Percentiles rank a stretch among this genome's conserved stretches.
phyloP scores from a whole-genome alignment of 805 yeast species.

The Starmerella powellii region DNA sequence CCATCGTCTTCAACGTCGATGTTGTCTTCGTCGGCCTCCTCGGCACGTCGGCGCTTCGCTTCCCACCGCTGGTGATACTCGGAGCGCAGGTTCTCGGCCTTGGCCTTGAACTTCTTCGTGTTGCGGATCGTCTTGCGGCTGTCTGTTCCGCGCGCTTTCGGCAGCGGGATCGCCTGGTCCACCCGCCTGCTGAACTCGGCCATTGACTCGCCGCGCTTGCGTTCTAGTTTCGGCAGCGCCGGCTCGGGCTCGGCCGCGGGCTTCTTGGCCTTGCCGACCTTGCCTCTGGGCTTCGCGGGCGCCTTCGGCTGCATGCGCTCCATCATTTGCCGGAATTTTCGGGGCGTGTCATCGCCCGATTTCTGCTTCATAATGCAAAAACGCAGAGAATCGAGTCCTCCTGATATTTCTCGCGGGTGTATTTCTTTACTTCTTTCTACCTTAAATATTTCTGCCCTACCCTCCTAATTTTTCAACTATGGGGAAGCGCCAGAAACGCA shows the following conservation, averaged over 20 bases:
- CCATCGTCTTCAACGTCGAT: slow-evolving; percentile 26
- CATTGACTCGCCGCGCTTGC: slow-evolving; percentile 30
- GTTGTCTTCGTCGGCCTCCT: slow-evolving; percentile 19
- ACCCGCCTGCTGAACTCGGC: slow-evolving; percentile 33
- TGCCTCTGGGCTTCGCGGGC: not conserved
- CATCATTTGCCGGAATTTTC: slow-evolving; percentile 28
- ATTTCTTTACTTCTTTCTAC: too few species aligned
- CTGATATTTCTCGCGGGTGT: too few species aligned
- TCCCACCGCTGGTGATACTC: slow-evolving; percentile 19
- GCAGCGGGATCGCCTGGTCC: slow-evolving; percentile 32
- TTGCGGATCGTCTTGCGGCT: slow-evolving; percentile 25
- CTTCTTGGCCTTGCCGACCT: slow-evolving; percentile 1
- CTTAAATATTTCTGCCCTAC: slow-evolving; percentile 3
- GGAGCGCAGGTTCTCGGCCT: slow-evolving; percentile 22
- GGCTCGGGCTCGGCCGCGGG: slow-evolving; percentile 19
- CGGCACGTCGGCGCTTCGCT: slow-evolving; percentile 17
- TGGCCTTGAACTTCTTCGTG: slow-evolving; percentile 22
- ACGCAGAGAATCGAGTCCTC: too few species aligned
- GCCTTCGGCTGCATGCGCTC: slow-evolving; percentile 9
- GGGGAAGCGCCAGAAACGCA: not conserved
- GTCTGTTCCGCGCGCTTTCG: slow-evolving; percentile 28
- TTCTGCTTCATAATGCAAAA: not conserved
- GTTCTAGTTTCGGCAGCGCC: slow-evolving; percentile 4
- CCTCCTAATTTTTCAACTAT: not conserved
- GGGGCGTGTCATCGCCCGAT: slow-evolving; percentile 27